These are phyloP conservation scores for Saccharomycopsis babjevae DNA, from an alignment of 805 yeast genomes.

Conservation along the genomic window DNA sequence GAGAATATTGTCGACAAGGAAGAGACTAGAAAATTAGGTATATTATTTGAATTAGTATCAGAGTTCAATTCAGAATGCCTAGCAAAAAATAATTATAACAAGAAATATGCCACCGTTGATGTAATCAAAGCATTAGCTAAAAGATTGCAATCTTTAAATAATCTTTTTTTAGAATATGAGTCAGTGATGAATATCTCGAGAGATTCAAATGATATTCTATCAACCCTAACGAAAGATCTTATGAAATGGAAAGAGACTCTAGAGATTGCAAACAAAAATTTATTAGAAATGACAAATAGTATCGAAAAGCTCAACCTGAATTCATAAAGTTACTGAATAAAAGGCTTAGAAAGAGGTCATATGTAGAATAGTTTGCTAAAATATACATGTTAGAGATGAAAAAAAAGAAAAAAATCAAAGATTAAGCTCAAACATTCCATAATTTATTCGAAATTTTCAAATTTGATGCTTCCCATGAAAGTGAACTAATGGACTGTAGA, in stretches of 20 bases:
- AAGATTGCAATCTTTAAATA: conserved; percentile 12
- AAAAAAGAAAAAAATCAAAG: neutral
- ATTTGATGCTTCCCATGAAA: conserved; percentile 17
- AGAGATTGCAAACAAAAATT: conserved; percentile 3
- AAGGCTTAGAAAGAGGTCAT: neutral
- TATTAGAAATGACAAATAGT: conserved; percentile 3
- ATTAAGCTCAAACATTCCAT: neutral
- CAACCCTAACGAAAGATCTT: conserved; percentile 5
- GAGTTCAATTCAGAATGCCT: neutral
- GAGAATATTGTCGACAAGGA: neutral
- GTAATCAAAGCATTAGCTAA: conserved; percentile 5
- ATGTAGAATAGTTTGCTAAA: neutral
- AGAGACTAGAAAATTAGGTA: conserved; percentile 6
- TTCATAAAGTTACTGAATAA: neutral
- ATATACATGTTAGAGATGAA: neutral
- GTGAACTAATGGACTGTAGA: conserved; percentile 1
- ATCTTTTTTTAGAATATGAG: conserved; percentile 11
- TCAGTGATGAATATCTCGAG: conserved; percentile 5
- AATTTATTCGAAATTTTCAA: conserved; percentile 1
- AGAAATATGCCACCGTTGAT: neutral
- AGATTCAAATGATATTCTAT: conserved; percentile 3
- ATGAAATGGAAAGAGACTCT: conserved; percentile 8
- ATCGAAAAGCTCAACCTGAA: neutral
- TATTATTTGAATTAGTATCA: neutral
- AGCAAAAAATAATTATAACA: neutral